Evolutionary conservation across 1,139 yeast genomes (phyloP), one percentile per base, ranked within the genome.

Genomic region (Kurtzmaniella quercitrusa): DNA sequence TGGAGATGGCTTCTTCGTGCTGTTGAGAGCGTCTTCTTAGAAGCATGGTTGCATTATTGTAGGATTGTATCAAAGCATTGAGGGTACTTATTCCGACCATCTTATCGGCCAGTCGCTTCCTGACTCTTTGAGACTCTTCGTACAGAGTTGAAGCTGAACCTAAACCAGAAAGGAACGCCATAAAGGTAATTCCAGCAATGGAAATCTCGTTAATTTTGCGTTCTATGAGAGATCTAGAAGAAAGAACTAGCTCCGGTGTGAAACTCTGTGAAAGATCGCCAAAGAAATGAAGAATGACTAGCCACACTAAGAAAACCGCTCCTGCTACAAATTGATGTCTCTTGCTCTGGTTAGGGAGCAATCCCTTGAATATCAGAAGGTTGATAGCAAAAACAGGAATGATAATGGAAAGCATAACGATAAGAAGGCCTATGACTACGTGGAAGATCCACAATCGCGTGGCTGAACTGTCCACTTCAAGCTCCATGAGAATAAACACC

Each of bases 91-190:
- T 19, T 10, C 25, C 12, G 7, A 36, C 17, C 4, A 19, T 19
- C 27, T 36, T 36, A 21, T 11, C 16, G 14, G 38, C 1, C 36
- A 24, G 19, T 34, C 37, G 16, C 37, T 17, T 8, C n/a, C 41
- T 31, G 14, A 31, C 3, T 31, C 21, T 36, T 8, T 14, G 15
- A 21, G 24, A 12, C 12, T 33, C 40, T 36, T 58, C 57, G 47
- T 63, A 66, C 0, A 85, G 81, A 0, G 89, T 82, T n/a, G 90
- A 74, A 14, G 81, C 78, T 10, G 90, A 82, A 1, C 93, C 93
- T 38, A 86, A 68, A 0, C 94, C 95, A 2, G 90, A 82, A 34
- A 87, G 63, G 1, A 78, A 59, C 0, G 91, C 89, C 74, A 85
- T 82, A 34, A 82, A 66, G 1, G 88, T 79, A 21, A 86, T 81